These are phyloP conservation scores for Buxus sempervirens DNA, from an alignment of 164 flowering plant genomes.

Conservation along the genomic window DNA sequence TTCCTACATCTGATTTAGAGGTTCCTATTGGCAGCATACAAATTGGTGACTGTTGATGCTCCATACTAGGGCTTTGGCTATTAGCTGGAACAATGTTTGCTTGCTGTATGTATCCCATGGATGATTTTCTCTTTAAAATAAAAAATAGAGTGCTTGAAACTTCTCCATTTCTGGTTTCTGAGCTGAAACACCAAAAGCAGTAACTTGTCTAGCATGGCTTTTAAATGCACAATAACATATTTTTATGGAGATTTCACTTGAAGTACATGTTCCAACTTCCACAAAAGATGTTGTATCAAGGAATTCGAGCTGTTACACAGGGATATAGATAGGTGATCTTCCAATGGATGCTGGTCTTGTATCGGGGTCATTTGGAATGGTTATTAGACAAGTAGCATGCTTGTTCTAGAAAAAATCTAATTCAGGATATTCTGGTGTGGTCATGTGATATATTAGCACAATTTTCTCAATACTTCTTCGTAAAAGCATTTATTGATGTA, in stretches of 20 bases:
- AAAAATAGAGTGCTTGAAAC: no score
- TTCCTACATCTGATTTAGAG: no score
- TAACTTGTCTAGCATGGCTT: no score
- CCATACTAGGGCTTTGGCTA: conserved; percentile 78
- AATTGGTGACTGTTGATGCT: conserved; percentile 65
- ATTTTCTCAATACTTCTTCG: neutral
- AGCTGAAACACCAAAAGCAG: no score
- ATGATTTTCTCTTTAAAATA: neutral
- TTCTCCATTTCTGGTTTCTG: no score
- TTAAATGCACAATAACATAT: neutral
- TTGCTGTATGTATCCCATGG: conserved; percentile 39
- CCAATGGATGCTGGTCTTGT: neutral
- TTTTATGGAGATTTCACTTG: neutral
- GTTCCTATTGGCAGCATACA: conserved; percentile 87
- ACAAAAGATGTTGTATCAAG: neutral
- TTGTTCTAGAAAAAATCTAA: neutral
- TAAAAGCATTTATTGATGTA: no score
- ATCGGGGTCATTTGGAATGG: neutral
- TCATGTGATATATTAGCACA: neutral
- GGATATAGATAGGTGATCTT: neutral
- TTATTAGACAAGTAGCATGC: neutral
- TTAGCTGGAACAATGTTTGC: conserved; percentile 55
- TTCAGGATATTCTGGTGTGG: neutral
- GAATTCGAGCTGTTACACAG: neutral
- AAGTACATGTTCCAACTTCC: neutral